Base-by-base conservation (phyloP, 2,329 filamentous ascomycete species). In the Arthroderma uncinatum region DNA sequence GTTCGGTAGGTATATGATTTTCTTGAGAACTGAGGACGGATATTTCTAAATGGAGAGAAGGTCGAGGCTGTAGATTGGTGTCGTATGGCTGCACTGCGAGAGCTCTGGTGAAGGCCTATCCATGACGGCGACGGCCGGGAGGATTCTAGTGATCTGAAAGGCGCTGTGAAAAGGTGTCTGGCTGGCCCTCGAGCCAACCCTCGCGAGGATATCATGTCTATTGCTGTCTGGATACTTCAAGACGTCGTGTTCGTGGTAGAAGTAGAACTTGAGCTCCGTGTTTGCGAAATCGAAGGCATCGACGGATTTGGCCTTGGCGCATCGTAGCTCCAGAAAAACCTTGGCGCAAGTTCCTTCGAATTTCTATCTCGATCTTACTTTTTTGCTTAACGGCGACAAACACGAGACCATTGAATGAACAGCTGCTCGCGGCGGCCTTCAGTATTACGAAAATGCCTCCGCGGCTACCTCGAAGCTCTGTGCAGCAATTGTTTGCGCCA, bases 381-480 rank as follows among this genome's bases (percentile, higher is more conserved):
- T 50, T 50, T 33, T 30, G 25, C 14, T 30, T 8, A 50, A 30
- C 47, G 25, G 25, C 47, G 25, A 44, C 37, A 53, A 42, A 19
- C 2, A 7, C 30, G 25, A 14, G 36, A 53, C 2, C 12, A 25
- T 23, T 16, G 33, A n/a, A 37, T 25, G 50, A 39, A 37, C 10
- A 6, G 42, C 42, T 47, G 4, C 34, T 47, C 42, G 50, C 12
- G 50, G 50, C 33, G 33, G 33, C 21, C 23, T 39, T 10, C n/a
- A 53, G 16, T n/a, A 37, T 19, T 10, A 53, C 60, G 61, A 60
- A 58, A 58, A 73, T 73, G 71, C 62, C 69, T 34, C 68, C 67
- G n/a, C 68, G 69, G 59, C 64, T 73, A 47, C 57, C 64, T 58
- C 62, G 64, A 59, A 65, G 66, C 62, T 65, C 70, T 25, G 54